Base-by-base conservation (phyloP, 495 filamentous ascomycete genomes). In the Penicillium cinerascens region DNA sequence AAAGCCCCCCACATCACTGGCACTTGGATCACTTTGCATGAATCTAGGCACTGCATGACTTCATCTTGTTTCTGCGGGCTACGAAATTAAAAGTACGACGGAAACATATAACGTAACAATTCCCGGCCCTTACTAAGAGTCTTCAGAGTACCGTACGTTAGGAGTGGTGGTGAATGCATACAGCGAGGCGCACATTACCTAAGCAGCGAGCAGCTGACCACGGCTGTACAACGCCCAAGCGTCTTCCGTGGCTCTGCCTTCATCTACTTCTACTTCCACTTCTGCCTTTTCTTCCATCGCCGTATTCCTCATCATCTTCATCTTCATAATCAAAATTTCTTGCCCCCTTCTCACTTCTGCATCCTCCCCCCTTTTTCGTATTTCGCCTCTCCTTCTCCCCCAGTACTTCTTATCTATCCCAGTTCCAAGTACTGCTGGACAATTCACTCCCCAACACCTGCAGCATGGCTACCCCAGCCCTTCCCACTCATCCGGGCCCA, bases 401-500 rank as follows among this genome's bases (percentile, higher is more conserved):
- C 57, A 38, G 20, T 47, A 37, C 42, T 44, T 47, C 42, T 35
- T 17, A 35, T 48, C 55, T 46, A 37, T 60, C 29, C 29, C 11
- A 36, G 58, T 55, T 57, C 54, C 47, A 51, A 2, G 22, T 33
- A 33, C 29, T 33, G 8, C 29, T 33, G 29, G 3, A 23, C 22
- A 23, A 10, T 10, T 10, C 51, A 26, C 47, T 45, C 51, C 35
- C 46, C 36, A 20, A 41, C 43, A 47, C 47, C 42, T 36, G 20
- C 61, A 69, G 39, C 59, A 74, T 73, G 70, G 59, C 72, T 20
- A 61, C 68, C 29, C 54, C 66, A 42, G 54, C 67, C 37, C 40
- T 63, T 47, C 50, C 65, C 16, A 46, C 63, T 37, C 50, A 66
- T 23, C 53, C 71, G 25, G 75, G 76, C 25, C 82, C 82, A 29